Evolutionary conservation across 2,329 filamentous ascomycete genomes (phyloP).

Genomic region (Penicillium sp.): DNA sequence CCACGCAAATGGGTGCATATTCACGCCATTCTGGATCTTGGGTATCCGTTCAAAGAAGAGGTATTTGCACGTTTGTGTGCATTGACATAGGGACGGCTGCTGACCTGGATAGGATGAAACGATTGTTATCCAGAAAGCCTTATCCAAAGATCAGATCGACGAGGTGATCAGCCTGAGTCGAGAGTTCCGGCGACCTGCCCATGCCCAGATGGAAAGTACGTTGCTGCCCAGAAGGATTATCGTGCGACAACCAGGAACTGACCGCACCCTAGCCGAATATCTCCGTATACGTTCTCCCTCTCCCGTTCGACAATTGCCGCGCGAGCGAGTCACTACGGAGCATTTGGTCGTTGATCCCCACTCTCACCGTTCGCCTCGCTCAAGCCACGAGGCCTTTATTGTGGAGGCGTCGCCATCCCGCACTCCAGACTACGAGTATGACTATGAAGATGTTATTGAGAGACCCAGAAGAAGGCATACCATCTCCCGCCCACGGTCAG

Average conservation of each 20-base stretch:
- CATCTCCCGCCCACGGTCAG: conserved; percentile 32
- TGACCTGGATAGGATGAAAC: conserved; percentile 59
- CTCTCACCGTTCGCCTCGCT: conserved; percentile 20
- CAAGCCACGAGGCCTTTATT: conserved; percentile 29
- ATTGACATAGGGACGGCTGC: neutral
- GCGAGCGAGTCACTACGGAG: conserved; percentile 27
- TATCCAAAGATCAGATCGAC: conserved; percentile 87
- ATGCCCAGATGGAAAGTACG: conserved; percentile 28
- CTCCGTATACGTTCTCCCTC: conserved; percentile 19
- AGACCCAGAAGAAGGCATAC: conserved; percentile 22
- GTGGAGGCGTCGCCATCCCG: conserved; percentile 32
- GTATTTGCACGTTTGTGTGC: conserved; percentile 46
- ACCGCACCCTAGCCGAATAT: conserved; percentile 22
- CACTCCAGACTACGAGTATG: conserved; percentile 24
- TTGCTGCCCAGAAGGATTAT: conserved; percentile 10
- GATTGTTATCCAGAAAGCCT: conserved; percentile 73
- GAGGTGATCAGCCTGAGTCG: conserved; percentile 79
- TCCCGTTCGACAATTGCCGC: conserved; percentile 21
- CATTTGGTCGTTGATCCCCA: conserved; percentile 20
- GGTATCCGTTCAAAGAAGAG: conserved; percentile 83
- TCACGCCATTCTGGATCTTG: conserved; percentile 73
- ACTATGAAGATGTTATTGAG: conserved; percentile 28
- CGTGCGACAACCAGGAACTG: neutral
- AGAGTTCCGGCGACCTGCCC: conserved; percentile 41
- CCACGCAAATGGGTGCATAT: conserved; percentile 74